Evolutionary conservation across 1,139 yeast genomes (phyloP).

Genomic region (Suhomyces coccinellae): DNA sequence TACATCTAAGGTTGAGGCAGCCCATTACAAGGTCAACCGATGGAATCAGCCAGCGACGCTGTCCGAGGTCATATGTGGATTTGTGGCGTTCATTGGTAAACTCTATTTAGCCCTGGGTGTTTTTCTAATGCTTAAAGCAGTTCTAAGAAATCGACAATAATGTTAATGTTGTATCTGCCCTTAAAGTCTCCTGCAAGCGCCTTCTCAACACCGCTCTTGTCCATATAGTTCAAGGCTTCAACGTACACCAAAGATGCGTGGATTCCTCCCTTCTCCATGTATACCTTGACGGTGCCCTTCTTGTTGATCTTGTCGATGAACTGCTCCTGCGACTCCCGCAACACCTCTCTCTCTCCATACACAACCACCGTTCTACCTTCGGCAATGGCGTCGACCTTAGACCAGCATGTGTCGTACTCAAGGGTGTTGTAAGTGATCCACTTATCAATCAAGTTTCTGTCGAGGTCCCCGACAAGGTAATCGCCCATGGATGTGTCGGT

Average conservation of each 20-base stretch:
- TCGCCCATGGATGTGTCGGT: slow-evolving; percentile 29
- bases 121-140: slow-evolving; percentile 3
- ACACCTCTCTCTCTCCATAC: slow-evolving; percentile 39
- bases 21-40: no score
- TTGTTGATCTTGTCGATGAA: slow-evolving; percentile 22
- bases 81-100: no score
- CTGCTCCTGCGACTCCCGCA: slow-evolving; percentile 33
- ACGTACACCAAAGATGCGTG: slow-evolving; percentile 33
- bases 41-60: no score
- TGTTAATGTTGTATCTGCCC: slow-evolving; percentile 25
- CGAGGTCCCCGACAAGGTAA: slow-evolving; percentile 28
- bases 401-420: slow-evolving; percentile 30
- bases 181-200: slow-evolving; percentile 31
- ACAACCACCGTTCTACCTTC: slow-evolving; percentile 30
- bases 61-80: no score
- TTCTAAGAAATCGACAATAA: slow-evolving; percentile 17
- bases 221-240: slow-evolving; percentile 32
- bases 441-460: slow-evolving; percentile 17
- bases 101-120: background rate
- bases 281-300: slow-evolving; percentile 21
- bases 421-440: slow-evolving; percentile 30
- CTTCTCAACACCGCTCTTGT: slow-evolving; percentile 22
- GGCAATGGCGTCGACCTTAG: slow-evolving; percentile 29
- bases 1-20: no score
- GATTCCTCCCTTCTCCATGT: slow-evolving; percentile 34